These are phyloP conservation scores for Kwoniella bestiolae DNA, from an alignment of 768 basidiomycete genomes.

Conservation along the genomic window DNA sequence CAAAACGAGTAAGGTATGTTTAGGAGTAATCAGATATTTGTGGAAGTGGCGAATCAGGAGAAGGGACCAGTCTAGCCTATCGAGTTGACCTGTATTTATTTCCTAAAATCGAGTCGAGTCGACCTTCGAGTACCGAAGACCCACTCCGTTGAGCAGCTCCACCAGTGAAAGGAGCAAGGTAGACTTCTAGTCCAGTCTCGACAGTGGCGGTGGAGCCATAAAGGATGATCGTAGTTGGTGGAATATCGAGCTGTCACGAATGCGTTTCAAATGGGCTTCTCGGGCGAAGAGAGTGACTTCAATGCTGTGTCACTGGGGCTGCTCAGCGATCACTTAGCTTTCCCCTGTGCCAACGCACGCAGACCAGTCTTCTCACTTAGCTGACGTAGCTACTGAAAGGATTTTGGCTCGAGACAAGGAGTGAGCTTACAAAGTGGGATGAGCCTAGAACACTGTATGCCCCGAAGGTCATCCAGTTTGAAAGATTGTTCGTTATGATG, in stretches of 20 bases:
- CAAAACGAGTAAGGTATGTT: too few species aligned
- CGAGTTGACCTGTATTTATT: background rate
- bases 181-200: background rate
- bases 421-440: too few species aligned
- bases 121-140: background rate
- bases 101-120: background rate
- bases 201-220: constrained; percentile 10
- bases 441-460: too few species aligned
- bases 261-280: background rate
- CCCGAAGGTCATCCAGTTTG: too few species aligned
- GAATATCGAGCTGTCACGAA: background rate
- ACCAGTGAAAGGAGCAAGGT: constrained; percentile 2
- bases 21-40: too few species aligned
- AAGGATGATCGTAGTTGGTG: constrained; percentile 1
- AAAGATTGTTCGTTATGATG: too few species aligned
- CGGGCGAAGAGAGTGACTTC: background rate
- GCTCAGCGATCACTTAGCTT: too few species aligned
- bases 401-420: too few species aligned
- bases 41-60: constrained; percentile 9
- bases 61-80: background rate
- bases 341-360: too few species aligned
- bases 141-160: background rate
- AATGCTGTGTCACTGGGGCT: too few species aligned
- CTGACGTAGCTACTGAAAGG: too few species aligned
- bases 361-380: too few species aligned